Evolutionary conservation across 176 grass and related monocot species (phyloP), one percentile per base, ranked within the genome.

Genomic region (Secale cereale): DNA sequence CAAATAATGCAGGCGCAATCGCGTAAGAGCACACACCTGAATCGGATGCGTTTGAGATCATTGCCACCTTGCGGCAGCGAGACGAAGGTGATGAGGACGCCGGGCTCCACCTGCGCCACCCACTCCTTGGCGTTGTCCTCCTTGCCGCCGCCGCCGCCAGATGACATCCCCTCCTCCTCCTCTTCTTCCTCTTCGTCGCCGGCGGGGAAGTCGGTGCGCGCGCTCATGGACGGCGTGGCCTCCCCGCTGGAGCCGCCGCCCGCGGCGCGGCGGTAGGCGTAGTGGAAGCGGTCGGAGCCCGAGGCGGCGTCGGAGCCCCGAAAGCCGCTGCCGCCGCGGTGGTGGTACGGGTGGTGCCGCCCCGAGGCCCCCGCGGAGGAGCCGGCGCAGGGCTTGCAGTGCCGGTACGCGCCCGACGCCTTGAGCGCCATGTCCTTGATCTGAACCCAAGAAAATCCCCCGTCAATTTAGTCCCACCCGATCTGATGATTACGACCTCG

Each of bases 61-160:
- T 99, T 99, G 29, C 97, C 97, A 52, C 97, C 97, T n/a, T 92
- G 88, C 12, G 91, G 85, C 83, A 97, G 82, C 0, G 94, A 89
- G 41, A 96, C 82, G 81, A 99, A 99, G 13, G 97, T 99, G 74
- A 99, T 99, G 33, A 99, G 91, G 72, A 99, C 92, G 23, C 97
- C 97, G 26, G 97, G 92, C 79, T 99, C 97, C 15, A 99, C 97
- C 84, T 99, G 97, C 32, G 97, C 92, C 79, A 99, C 90, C 97
- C 97, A 97, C 76, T 99, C 97, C 88, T 91, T 99, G n/a, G 85
- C 88, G 54, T 94, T 90, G 0, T 87, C 89, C 40, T 87, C 94
- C 78, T 92, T 94, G 37, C 62, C 78, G 1, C 32, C 74, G 1
- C 29, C 35, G 31, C 60, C 84, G 25, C 22, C 23, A 7, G 75